Percentiles rank a stretch among this genome's conserved stretches.
phyloP scores from a whole-genome alignment of 441 rosid genomes.

The Pelargonium australe region DNA sequence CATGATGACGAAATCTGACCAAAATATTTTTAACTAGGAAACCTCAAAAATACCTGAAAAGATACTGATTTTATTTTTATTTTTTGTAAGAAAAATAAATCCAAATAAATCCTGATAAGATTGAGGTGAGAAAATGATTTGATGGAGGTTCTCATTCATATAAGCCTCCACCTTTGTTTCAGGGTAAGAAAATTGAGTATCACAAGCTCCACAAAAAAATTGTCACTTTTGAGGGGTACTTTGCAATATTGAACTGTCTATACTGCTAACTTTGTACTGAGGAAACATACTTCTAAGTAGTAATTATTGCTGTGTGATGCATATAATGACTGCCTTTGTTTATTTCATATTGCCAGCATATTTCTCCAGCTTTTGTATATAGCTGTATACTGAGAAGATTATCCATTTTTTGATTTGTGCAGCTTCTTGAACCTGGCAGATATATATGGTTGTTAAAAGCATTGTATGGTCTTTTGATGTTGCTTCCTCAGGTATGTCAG shows the following conservation, averaged over 20 bases:
- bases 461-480: slow-evolving; percentile 91
- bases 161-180: not conserved
- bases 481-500: slow-evolving; percentile 86
- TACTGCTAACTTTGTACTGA: not conserved
- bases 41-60: not conserved
- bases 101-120: not conserved
- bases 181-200: not conserved
- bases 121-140: too few species aligned
- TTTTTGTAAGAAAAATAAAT: not conserved
- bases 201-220: not conserved
- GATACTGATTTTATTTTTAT: not conserved
- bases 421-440: slow-evolving; percentile 98
- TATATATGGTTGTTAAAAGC: slow-evolving; percentile 82
- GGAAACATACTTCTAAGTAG: not conserved
- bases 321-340: not conserved
- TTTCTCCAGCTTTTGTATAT: not conserved
- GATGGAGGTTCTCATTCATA: too few species aligned
- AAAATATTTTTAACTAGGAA: not conserved
- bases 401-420: slow-evolving; percentile 23
- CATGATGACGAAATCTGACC: not conserved
- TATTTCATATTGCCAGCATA: not conserved
- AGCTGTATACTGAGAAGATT: slow-evolving; percentile 4
- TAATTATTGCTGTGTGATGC: not conserved
- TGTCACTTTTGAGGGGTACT: not conserved
- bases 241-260: not conserved